These are phyloP conservation scores for Chaetomium globosum DNA, from an alignment of 2,329 filamentous ascomycete genomes.

Conservation along the genomic window DNA sequence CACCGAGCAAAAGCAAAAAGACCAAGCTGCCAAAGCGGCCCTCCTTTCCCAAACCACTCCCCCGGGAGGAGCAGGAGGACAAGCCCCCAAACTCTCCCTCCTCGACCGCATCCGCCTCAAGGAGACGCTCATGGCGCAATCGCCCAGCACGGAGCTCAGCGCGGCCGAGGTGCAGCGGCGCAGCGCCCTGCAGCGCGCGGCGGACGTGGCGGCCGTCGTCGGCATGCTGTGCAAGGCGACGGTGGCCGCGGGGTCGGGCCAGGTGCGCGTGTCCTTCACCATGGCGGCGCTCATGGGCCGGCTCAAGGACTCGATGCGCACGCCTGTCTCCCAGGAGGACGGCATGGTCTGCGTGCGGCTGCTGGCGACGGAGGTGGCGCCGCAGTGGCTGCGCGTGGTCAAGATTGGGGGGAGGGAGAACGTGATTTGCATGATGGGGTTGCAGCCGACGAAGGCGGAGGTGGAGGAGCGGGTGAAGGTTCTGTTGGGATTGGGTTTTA, in stretches of 20 bases:
- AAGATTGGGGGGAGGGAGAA: slow-evolving; percentile 58
- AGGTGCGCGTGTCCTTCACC: slow-evolving; percentile 65
- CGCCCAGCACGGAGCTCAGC: slow-evolving; percentile 47
- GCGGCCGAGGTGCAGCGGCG: slow-evolving; percentile 61
- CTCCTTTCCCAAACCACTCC: not conserved
- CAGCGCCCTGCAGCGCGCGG: slow-evolving; percentile 66
- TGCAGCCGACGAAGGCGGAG: slow-evolving; percentile 42
- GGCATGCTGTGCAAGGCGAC: slow-evolving; percentile 65
- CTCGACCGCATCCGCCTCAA: slow-evolving; percentile 77
- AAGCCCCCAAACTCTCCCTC: slow-evolving; percentile 61
- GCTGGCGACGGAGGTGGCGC: slow-evolving; percentile 58
- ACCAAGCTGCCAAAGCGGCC: slow-evolving; percentile 27
- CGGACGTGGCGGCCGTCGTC: slow-evolving; percentile 69
- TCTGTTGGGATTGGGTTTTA: slow-evolving; percentile 32
- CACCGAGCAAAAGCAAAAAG: slow-evolving; percentile 50
- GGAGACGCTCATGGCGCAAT: slow-evolving; percentile 57
- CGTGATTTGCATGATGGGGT: slow-evolving; percentile 56
- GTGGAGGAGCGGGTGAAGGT: slow-evolving; percentile 41
- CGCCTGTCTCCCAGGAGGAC: slow-evolving; percentile 58
- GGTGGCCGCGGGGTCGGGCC: slow-evolving; percentile 44
- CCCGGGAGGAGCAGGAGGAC: slow-evolving; percentile 12
- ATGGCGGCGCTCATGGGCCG: slow-evolving; percentile 65
- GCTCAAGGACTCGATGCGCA: slow-evolving; percentile 67
- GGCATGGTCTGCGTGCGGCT: slow-evolving; percentile 54
- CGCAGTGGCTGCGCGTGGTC: slow-evolving; percentile 59